These are phyloP conservation scores for Colletotrichum sp. DNA, from an alignment of 2,329 filamentous ascomycete species.

Conservation along the genomic window DNA sequence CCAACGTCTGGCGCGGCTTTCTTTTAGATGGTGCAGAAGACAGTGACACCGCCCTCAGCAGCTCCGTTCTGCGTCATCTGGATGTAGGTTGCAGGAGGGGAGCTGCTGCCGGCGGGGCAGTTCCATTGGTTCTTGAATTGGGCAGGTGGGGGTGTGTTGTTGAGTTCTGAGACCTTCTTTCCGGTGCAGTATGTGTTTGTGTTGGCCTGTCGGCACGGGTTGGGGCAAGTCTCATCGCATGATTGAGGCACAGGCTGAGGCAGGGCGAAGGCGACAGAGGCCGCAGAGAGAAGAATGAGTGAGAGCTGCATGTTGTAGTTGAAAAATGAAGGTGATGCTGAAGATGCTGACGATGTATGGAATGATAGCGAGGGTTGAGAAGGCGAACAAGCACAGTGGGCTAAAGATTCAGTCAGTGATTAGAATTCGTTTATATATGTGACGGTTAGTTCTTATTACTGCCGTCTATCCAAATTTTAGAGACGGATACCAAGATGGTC, in stretches of 20 bases:
- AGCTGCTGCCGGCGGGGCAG: background rate
- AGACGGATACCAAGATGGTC: background rate
- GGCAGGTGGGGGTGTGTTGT: background rate
- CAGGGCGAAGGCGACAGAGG: background rate
- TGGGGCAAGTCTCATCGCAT: background rate
- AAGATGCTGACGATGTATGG: rapidly evolving
- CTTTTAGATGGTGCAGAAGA: background rate
- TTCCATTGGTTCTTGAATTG: background rate
- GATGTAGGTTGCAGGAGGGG: background rate
- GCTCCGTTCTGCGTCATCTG: background rate
- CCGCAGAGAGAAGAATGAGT: background rate
- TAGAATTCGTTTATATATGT: background rate
- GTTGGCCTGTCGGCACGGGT: background rate
- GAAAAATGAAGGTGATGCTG: background rate
- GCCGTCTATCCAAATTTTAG: background rate
- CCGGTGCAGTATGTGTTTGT: background rate
- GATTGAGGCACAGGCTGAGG: background rate
- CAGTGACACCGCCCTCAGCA: background rate
- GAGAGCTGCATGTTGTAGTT: background rate
- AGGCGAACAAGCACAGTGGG: background rate
- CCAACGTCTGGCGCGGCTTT: background rate
- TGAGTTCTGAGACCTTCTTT: background rate
- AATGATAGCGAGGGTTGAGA: background rate
- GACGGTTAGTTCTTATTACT: background rate
- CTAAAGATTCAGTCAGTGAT: background rate